Evolutionary conservation across 345 rosid genomes (phyloP), one percentile per base, ranked within the genome.

Genomic region (Rubroshorea leprosula): DNA sequence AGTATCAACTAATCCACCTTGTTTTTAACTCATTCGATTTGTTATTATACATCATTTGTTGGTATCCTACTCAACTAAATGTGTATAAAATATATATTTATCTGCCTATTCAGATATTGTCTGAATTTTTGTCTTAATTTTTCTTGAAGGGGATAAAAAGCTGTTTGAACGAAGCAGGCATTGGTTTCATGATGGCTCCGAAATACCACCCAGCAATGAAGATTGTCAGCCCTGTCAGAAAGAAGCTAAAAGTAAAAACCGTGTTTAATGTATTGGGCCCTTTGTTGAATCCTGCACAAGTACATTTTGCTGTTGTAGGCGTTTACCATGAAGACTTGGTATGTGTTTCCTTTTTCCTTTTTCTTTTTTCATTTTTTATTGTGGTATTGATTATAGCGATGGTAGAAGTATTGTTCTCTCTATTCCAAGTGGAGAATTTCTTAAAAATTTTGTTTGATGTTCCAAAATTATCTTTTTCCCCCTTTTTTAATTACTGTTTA

Each of bases 141-240:
- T 52, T 53, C 49, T 41, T 74, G 47, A 53, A 87, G 77, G 97
- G 89, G 23, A 67, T 90, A 65, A 72, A 51, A 62, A 83, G 75
- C 51, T 93, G 96, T 69, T 87, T 90, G 52, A 83, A 83, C 65
- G 90, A 87, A 78, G 85, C 67, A 21, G 96, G 99, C 56, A 83
- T 93, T 45, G 95, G 86, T 62, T 93, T 93, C 65, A 93, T 93
- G 96, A 83, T 90, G 97, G 46, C 90, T 39, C 87, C 97, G 21
- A 72, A 60, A 52, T 93, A 87, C 67, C 99, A 93, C 72, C 97
- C 96, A 7, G 90, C 88, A 27, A 93, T 93, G 99, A 78, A 83
- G 84, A 80, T 77, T 52, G 96, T 94, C 55, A 70, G 87, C 53
- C 84, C 89, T 51, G 93, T 90, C 61, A 78, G 99, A 61, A 87